A percentile compares a stretch with the other conserved stretches of the same genome.
These are phyloP conservation scores for Magnolia sinica DNA, from an alignment of 164 flowering plant species.

Conservation along the genomic window DNA sequence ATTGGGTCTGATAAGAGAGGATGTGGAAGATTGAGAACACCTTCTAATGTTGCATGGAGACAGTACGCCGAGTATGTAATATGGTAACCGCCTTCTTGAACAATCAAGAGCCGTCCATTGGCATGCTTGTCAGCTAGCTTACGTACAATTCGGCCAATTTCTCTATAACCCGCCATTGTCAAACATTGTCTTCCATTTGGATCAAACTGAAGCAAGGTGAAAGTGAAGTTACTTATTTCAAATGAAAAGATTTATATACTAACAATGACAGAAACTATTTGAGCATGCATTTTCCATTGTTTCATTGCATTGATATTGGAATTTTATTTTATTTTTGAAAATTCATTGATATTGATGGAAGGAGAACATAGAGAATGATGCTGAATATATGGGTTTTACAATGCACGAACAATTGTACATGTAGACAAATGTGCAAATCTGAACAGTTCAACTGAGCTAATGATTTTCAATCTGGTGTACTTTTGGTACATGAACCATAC, in stretches of 20 bases:
- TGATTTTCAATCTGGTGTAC: too few species aligned
- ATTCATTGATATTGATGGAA: background rate
- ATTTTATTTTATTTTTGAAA: too few species aligned
- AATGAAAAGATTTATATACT: background rate
- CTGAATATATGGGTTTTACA: background rate
- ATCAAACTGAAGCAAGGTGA: constrained; percentile 60
- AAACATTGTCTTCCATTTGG: constrained; percentile 96
- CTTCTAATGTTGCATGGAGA: constrained; percentile 89
- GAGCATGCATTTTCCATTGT: background rate
- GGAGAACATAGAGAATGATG: background rate
- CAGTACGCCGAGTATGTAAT: constrained; percentile 95
- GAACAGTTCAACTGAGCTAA: too few species aligned
- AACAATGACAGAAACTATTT: background rate
- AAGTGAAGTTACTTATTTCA: too few species aligned
- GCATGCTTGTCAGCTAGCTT: constrained; percentile 52
- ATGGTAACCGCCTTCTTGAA: constrained; percentile 97
- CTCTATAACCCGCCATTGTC: constrained; percentile 86
- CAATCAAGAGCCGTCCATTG: constrained; percentile 64
- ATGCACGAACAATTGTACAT: background rate
- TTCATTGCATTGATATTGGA: background rate
- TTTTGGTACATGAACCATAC: too few species aligned
- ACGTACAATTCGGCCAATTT: constrained; percentile 50
- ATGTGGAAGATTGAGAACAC: constrained; percentile 57
- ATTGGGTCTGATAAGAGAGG: constrained; percentile 71
- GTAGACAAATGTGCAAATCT: too few species aligned